Evolutionary conservation across 2,329 filamentous ascomycete species (phyloP).

Genomic region (Scortechinia acanthostroma): DNA sequence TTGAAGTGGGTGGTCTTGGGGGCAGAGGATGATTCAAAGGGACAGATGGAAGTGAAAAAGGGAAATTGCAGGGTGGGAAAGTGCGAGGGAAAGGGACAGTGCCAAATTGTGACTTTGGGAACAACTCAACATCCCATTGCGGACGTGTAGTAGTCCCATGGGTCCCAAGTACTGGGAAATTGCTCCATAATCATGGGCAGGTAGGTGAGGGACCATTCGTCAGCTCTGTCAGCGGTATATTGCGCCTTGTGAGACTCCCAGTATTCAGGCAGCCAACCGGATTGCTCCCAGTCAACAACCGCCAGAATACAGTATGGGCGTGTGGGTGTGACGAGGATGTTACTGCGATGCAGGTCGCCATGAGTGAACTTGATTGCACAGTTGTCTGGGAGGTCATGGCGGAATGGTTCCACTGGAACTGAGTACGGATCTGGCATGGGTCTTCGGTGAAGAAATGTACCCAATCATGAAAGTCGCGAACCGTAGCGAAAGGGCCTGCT

Average conservation of each 20-base stretch:
- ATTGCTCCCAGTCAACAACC: slow-evolving; percentile 19
- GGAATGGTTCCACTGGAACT: slow-evolving; percentile 14
- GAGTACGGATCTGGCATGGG: slow-evolving; percentile 13
- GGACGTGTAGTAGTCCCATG: slow-evolving; percentile 17
- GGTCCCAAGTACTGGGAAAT: slow-evolving; percentile 13
- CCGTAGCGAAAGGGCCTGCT: slow-evolving; percentile 16
- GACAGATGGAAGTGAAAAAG: no score
- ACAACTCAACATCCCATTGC: slow-evolving; percentile 11
- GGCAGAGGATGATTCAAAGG: no score
- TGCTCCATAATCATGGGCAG: slow-evolving; percentile 18
- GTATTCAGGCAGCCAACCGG: slow-evolving; percentile 18
- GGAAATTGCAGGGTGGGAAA: no score
- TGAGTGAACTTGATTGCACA: slow-evolving; percentile 17
- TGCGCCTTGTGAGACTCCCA: slow-evolving; percentile 8
- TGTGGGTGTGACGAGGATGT: slow-evolving; percentile 16
- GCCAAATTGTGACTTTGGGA: no score
- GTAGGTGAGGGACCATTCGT: slow-evolving; percentile 15
- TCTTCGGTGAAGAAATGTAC: slow-evolving; percentile 13
- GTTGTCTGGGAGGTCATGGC: slow-evolving; percentile 16
- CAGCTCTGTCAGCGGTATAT: slow-evolving; percentile 10
- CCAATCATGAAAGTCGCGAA: slow-evolving; percentile 20
- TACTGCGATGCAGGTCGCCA: slow-evolving; percentile 20
- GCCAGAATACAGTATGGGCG: slow-evolving; percentile 11
- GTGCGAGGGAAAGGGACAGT: no score
- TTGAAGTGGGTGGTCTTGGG: no score